Evolutionary conservation across 768 basidiomycete species (phyloP), one percentile per base, ranked within the genome.

Genomic region (Lentinula aciculospora): DNA sequence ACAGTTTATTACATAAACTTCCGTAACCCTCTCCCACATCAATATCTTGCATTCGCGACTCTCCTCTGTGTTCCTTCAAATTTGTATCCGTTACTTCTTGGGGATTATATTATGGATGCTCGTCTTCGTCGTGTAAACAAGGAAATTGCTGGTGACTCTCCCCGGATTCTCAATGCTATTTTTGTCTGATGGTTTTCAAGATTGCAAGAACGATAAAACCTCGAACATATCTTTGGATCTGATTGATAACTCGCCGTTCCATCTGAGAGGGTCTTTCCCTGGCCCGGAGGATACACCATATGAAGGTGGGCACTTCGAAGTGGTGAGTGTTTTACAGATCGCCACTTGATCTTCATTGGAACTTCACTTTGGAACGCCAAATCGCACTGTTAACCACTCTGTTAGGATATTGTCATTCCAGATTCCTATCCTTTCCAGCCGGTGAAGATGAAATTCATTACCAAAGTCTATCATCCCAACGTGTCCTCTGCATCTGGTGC

Each of bases 371-470:
- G 31, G n/a, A 47, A 53, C 56, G 27, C 13, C n/a, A 28, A 15
- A 23, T 17, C 12, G 23, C 29, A 37, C 25, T 32, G 10, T 58
- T 10, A 21, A 34, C 12, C 32, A n/a, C n/a, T n/a, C n/a, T n/a
- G n/a, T 6, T 65, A 93, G 92, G 94, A 98, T 67, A 98, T 98
- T 63, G 79, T 88, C 19, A 92, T 98, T 64, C 94, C 94, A 7
- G 92, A 94, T 44, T 84, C 91, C 49, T 93, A 93, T 68, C 92
- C 90, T 17, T 92, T 94, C 70, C 89, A 94, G 68, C 94, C 96
- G 0, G 88, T 95, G 55, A 97, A 98, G 80, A 97, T 98, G 93
- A 95, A 94, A 70, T 98, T 98, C 73, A 85, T 96, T 60, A 98
- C 95, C 36, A 94, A 94, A 71, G 89, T 96, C 28, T 97, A 94